Conservation (phyloP, 305 asterid genomes). For the Fraxinus greggii region DNA sequence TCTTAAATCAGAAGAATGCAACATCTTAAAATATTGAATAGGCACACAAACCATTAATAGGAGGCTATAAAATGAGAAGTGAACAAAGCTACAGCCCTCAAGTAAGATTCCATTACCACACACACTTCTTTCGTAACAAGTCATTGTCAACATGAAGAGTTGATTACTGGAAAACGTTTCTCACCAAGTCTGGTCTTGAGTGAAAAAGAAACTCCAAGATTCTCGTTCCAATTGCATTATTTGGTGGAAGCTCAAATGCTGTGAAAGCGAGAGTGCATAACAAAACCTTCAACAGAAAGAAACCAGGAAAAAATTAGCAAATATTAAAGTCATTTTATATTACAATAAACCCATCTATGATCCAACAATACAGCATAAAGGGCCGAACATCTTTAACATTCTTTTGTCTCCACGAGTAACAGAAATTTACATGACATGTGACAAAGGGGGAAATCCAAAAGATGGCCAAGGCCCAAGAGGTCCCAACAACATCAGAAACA, state of each 20-base stretch:
- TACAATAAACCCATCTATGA: conserved; percentile 3
- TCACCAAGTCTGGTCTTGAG: conserved; percentile 95
- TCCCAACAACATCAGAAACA: neutral
- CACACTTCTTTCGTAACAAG: neutral
- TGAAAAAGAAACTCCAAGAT: conserved; percentile 85
- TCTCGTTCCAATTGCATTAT: conserved; percentile 84
- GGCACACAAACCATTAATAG: neutral
- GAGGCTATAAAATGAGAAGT: neutral
- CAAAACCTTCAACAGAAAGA: conserved; percentile 65
- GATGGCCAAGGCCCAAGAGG: neutral
- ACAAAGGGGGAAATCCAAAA: neutral
- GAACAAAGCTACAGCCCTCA: neutral
- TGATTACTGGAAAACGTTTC: conserved; percentile 20
- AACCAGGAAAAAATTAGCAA: conserved; percentile 28
- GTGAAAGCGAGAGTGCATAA: conserved; percentile 91
- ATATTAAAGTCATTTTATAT: conserved; percentile 18
- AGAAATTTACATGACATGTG: neutral
- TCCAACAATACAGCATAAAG: neutral
- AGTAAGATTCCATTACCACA: neutral
- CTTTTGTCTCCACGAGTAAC: neutral
- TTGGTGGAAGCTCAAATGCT: conserved; percentile 97
- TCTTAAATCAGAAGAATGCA: neutral
- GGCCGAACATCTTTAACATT: neutral
- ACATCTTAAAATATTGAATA: neutral
- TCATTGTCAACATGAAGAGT: conserved; percentile 2